Conservation (phyloP, 2,329 filamentous ascomycete species). For the Raffaelea arxii region DNA sequence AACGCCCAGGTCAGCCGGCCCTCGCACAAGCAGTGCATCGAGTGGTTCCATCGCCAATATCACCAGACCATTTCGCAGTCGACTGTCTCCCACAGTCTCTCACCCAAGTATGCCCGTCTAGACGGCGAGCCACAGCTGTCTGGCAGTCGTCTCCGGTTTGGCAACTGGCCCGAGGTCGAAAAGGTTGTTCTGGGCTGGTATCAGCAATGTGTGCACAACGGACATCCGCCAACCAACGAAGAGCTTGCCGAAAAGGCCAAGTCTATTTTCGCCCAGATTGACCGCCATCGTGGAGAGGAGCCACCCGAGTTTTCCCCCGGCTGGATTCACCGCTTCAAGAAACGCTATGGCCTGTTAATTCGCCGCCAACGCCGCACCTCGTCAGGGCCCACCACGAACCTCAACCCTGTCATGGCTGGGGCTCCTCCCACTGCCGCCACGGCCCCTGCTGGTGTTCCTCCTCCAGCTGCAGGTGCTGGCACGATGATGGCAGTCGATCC, state of each 20-base stretch:
- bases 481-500: conserved; percentile 32
- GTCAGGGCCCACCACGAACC: conserved; percentile 25
- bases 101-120: conserved; percentile 51
- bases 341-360: conserved; percentile 49
- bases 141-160: conserved; percentile 52
- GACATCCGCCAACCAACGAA: conserved; percentile 51
- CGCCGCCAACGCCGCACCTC: conserved; percentile 42
- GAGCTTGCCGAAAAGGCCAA: conserved; percentile 55
- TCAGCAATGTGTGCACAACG: conserved; percentile 38
- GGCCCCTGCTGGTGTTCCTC: conserved; percentile 20
- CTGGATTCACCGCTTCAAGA: conserved; percentile 57
- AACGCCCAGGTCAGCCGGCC: conserved; percentile 46
- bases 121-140: conserved; percentile 52
- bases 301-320: conserved; percentile 53
- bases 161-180: conserved; percentile 55
- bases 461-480: conserved; percentile 24
- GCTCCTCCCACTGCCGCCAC: conserved; percentile 11
- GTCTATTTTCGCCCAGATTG: conserved; percentile 45
- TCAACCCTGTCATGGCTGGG: conserved; percentile 19
- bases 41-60: conserved; percentile 51
- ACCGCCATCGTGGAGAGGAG: conserved; percentile 50
- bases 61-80: conserved; percentile 53
- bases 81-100: conserved; percentile 52
- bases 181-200: conserved; percentile 48
- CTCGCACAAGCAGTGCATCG: conserved; percentile 52